These are phyloP conservation scores for Onygenales sp. DNA, from an alignment of 2,329 filamentous ascomycete species.

Conservation along the genomic window DNA sequence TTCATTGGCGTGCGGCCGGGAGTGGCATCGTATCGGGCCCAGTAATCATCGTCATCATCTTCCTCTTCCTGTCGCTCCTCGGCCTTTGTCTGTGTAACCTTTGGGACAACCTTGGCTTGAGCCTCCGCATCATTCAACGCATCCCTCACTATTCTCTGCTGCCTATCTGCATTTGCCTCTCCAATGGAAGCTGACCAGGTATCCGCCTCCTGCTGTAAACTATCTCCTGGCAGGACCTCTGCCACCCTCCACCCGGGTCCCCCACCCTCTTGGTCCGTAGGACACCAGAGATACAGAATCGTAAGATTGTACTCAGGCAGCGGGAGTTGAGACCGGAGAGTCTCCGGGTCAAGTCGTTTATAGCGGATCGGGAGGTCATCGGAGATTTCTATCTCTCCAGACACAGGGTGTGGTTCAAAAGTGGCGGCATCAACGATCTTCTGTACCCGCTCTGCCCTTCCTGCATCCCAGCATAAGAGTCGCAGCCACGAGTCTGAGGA, in stretches of 20 bases:
- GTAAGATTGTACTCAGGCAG: conserved; percentile 46
- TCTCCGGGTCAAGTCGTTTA: conserved; percentile 52
- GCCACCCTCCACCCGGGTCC: conserved; percentile 49
- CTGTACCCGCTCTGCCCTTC: conserved; percentile 44
- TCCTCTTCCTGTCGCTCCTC: conserved; percentile 31
- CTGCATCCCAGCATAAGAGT: conserved; percentile 49
- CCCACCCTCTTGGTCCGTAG: conserved; percentile 44
- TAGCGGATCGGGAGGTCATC: conserved; percentile 48
- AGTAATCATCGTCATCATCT: conserved; percentile 55
- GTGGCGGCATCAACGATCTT: conserved; percentile 43
- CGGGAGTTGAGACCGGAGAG: conserved; percentile 46
- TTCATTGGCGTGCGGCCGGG: conserved; percentile 43
- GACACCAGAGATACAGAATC: conserved; percentile 53
- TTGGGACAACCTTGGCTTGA: conserved; percentile 6
- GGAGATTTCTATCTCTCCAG: conserved; percentile 54
- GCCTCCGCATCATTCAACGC: conserved; percentile 22
- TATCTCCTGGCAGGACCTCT: conserved; percentile 47
- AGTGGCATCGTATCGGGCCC: conserved; percentile 53
- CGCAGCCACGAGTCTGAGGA: conserved; percentile 47
- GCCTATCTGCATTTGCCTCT: conserved; percentile 44
- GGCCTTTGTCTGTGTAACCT: conserved; percentile 5
- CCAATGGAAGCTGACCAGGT: conserved; percentile 44
- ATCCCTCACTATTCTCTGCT: conserved; percentile 27
- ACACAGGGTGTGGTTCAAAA: conserved; percentile 55
- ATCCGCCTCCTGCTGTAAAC: conserved; percentile 37